These are phyloP conservation scores for Vaccinium corymbosum DNA, from an alignment of 148 eudicot species.

Conservation along the genomic window DNA sequence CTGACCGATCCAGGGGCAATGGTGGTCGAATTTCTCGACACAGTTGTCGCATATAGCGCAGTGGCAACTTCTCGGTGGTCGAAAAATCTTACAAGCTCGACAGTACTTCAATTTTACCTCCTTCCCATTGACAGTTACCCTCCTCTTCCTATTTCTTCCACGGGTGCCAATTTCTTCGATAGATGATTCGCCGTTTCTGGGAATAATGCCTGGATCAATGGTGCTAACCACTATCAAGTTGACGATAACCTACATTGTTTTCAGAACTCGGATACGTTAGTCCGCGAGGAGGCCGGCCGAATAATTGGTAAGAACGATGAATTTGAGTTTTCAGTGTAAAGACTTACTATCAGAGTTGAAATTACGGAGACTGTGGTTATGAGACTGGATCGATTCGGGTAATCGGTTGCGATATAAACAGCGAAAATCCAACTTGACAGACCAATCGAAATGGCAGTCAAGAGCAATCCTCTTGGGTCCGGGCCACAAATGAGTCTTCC, in stretches of 20 bases:
- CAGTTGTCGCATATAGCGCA: conserved; percentile 30
- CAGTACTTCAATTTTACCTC: conserved; percentile 25
- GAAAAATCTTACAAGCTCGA: conserved; percentile 23
- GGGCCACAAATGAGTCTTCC: conserved; percentile 22
- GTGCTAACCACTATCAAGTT: conserved; percentile 24
- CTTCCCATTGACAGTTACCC: conserved; percentile 16
- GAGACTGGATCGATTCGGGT: conserved; percentile 3
- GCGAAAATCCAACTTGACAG: conserved; percentile 28
- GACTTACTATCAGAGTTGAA: conserved; percentile 16
- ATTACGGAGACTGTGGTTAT: not conserved
- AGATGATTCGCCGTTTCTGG: conserved; percentile 11
- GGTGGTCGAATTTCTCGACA: conserved; percentile 33
- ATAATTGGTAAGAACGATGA: too few relatives aligned
- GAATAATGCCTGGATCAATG: conserved; percentile 30
- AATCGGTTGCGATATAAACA: conserved; percentile 17
- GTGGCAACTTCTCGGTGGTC: conserved; percentile 34
- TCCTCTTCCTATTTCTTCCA: conserved; percentile 2
- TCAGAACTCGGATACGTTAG: not conserved
- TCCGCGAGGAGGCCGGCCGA: not conserved
- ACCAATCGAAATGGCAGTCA: conserved; percentile 12
- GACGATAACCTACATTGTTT: conserved; percentile 19
- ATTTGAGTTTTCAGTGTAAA: not conserved
- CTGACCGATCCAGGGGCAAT: conserved; percentile 35
- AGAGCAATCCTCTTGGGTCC: conserved; percentile 24
- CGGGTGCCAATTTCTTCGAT: not conserved